Evolutionary conservation across 1,139 yeast species (phyloP), one percentile per base, ranked within the genome.

Genomic region (Protomyces gravidus): DNA sequence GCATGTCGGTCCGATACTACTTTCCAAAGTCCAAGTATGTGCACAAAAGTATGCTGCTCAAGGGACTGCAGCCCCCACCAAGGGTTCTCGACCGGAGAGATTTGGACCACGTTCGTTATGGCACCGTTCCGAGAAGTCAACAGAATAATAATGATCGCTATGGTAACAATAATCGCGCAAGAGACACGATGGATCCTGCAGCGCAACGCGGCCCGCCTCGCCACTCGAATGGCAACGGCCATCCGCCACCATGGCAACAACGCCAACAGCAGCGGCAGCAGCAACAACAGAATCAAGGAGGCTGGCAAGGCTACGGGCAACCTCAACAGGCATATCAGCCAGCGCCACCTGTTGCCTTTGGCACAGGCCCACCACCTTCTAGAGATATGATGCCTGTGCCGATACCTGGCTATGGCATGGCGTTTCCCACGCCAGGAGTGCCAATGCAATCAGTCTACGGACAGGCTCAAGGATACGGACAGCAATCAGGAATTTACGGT

Each of bases 31-130:
- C 66, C 52, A 49, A 62, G 33, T 67, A 66, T 6, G 64, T 63
- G 15, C 74, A 75, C 59, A 92, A 92, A 70, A 85, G 95, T 2
- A 86, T 92, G 87, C 75, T 92, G 26, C 73, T 92, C 63, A 86
- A 84, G 59, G 97, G 97, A 1, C 32, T 62, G 51, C 39, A 45
- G n/a, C 45, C 53, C 5, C 59, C 56, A 5, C 50, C 55, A 3
- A 33, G 59, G n/a, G 45, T 40, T 7, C 30, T 48, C 17, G 59
- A 49, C 27, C 48, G 59, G 7, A 19, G 59, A 11, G 59, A 55
- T 39, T 39, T 48, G 25, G 53, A 49, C 39, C 45, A 51, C 11
- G 59, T 53, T 26, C 58, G 58, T 6, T 53, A 53, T 27, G 51
- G 51, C 7, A 53, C 58, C 25, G 48, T 28, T n/a, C 59, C 45